Percentiles rank a stretch among this genome's conserved stretches.
These are phyloP conservation scores for Cyphellophora europaea DNA, from an alignment of 2,329 filamentous ascomycete species.

Conservation along the genomic window DNA sequence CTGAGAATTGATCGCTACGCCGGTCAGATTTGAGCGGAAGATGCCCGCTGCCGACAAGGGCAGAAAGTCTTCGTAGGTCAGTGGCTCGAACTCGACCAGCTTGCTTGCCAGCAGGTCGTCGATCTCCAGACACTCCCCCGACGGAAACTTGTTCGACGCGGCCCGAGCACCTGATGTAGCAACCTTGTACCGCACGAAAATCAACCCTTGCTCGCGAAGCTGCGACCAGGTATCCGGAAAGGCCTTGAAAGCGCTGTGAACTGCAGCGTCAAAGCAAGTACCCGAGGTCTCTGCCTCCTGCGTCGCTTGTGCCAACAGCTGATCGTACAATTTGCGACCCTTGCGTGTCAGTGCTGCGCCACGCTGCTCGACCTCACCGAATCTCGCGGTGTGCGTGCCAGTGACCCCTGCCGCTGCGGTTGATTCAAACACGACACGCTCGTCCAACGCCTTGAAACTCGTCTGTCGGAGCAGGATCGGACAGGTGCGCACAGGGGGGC, in stretches of 20 bases:
- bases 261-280: slow-evolving; percentile 8
- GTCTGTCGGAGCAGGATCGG: slow-evolving; percentile 44
- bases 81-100: slow-evolving; percentile 29
- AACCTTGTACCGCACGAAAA: slow-evolving; percentile 30
- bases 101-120: slow-evolving; percentile 25
- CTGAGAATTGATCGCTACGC: no score
- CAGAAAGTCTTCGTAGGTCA: slow-evolving; percentile 47
- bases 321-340: slow-evolving; percentile 39
- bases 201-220: slow-evolving; percentile 27
- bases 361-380: slow-evolving; percentile 46
- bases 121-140: slow-evolving; percentile 14
- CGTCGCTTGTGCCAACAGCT: slow-evolving; percentile 23
- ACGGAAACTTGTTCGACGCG: not conserved
- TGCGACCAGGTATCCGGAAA: slow-evolving; percentile 35
- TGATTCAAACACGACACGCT: slow-evolving; percentile 33
- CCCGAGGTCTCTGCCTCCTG: not conserved
- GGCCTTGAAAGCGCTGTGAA: slow-evolving; percentile 23
- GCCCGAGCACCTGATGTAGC: slow-evolving; percentile 10
- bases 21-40: slow-evolving; percentile 40
- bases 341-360: slow-evolving; percentile 40
- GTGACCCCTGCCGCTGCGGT: slow-evolving; percentile 14
- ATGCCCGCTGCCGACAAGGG: slow-evolving; percentile 46
- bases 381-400: slow-evolving; percentile 40
- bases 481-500: slow-evolving; percentile 35
- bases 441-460: slow-evolving; percentile 44